Base-by-base conservation (phyloP, 371 early-diverging fungal species). In the Mortierella sp. region DNA sequence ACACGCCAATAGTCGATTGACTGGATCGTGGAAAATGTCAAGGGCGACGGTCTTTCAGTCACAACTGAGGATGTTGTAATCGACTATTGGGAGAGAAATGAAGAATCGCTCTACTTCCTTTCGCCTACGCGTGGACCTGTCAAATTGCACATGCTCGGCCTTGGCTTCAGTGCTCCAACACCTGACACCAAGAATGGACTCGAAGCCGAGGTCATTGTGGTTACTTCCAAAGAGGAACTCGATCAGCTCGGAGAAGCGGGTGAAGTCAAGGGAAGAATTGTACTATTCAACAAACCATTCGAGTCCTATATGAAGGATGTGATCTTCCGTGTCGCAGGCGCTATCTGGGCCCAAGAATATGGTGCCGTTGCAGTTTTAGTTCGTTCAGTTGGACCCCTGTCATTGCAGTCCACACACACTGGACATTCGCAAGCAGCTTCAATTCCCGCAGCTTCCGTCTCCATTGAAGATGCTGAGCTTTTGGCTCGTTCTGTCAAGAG, bases 401-500 rank as follows among this genome's bases (percentile, higher is more conserved):
- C 85, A 28, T 76, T 88, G 49, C 76, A 75, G 34, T 74, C 84
- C 5, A 72, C 87, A 8, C 89, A 89, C 59, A 86, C 89, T 7
- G 90, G 89, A 15, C 70, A 31, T 64, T 82, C 84, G 61, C 4
- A 23, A 8, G 66, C 82, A 1, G 83, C 88, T 32, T 61, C 61
- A 2, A 89, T 89, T 61, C 90, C 90, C 0, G 86, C 85, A 0
- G 90, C 89, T 1, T 80, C 88, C 13, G 79, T 89, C 40, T 83
- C 85, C n/a, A 54, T 72, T 9, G 87, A 89, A 32, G 90, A 89
- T 60, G 88, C 89, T 23, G 76, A 85, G 45, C 35, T 87, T 7
- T 68, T 89, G n/a, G 79, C 77, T 32, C 83, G 89, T 37, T 75
- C 84, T 42, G 66, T 83, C 40, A 47, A 61, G 63, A 74, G 90